Evolutionary conservation across 495 filamentous ascomycete genomes (phyloP), one percentile per base, ranked within the genome.

Genomic region (Xylaria acuta): DNA sequence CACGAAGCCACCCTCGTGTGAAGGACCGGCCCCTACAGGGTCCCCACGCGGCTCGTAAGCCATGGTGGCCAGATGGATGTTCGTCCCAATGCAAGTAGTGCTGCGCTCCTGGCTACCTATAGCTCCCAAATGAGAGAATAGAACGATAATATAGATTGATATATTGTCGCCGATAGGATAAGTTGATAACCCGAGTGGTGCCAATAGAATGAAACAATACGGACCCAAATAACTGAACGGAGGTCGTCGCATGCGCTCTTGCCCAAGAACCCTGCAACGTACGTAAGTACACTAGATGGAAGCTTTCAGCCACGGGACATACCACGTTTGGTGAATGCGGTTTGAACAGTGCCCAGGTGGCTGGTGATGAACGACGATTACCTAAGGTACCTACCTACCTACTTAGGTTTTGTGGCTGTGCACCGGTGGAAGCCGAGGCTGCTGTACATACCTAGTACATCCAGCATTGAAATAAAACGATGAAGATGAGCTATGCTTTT

Each of bases 1-100:
- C 47, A 76, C 78, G 75, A 79, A 84, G 56, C 76, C 74, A 8
- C 80, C 81, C 25, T 84, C 84, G 60, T 82, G 78, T 36, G 81
- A 82, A 64, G 75, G 80, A 32, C 81, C 79, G 66, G 72, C 41
- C 58, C 73, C 76, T 72, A 72, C 79, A 73, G 83, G 75, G 58
- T 84, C 84, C 22, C 83, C 78, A 40, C 81, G 79, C 59, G 78
- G 76, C 53, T 85, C 84, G 74, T 83, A 84, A 66, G 84, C 77
- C 84, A 86, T 86, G 64, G 63, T 76, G 36, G 62, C 51, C 70
- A 66, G 53, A 58, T 62, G 32, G 34, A 70, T 68, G 66, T 72
- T 70, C 70, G 72, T 27, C 59, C 34, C 25, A 54, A 34, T 38
- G 30, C 60, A 51, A 41, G 43, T 68, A 2, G 54, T 27, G 43